phyloP scores from a whole-genome alignment of 768 basidiomycete species.

The Auricularia auricula-judae region DNA sequence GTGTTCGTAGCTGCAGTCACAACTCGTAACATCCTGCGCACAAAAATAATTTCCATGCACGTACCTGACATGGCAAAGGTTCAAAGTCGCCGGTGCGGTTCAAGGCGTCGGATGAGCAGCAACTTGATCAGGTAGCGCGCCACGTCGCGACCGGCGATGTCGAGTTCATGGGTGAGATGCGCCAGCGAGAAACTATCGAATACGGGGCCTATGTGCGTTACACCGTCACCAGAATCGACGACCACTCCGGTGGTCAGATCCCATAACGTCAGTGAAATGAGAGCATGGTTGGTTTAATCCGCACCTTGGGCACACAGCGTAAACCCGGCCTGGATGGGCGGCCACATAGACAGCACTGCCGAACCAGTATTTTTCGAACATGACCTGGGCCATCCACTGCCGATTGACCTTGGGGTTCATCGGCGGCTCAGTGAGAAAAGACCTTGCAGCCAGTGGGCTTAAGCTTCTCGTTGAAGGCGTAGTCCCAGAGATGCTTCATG shows the following conservation, averaged over 20 bases:
- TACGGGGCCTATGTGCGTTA: slow-evolving; percentile 97
- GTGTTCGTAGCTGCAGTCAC: slow-evolving; percentile 56
- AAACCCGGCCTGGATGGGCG: slow-evolving; percentile 87
- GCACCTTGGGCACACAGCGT: slow-evolving; percentile 96
- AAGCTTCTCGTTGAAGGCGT: slow-evolving; percentile 95
- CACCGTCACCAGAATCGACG: slow-evolving; percentile 98
- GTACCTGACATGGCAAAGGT: slow-evolving; percentile 93
- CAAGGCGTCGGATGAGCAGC: slow-evolving; percentile 98
- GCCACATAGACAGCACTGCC: slow-evolving; percentile 82
- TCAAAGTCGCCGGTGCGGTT: slow-evolving; percentile 99
- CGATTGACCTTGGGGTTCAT: slow-evolving; percentile 97
- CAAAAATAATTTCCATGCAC: slow-evolving; percentile 8
- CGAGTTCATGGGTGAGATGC: slow-evolving; percentile 86
- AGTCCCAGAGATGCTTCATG: slow-evolving; percentile 97
- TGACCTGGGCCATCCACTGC: slow-evolving; percentile 91
- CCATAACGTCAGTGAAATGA: slow-evolving; percentile 19
- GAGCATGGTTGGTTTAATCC: slow-evolving; percentile 16
- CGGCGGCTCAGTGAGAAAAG: slow-evolving; percentile 88
- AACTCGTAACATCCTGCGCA: not conserved
- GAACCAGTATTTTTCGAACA: slow-evolving; percentile 99
- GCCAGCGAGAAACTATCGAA: slow-evolving; percentile 95
- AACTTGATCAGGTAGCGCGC: slow-evolving; percentile 98
- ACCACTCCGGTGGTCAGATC: slow-evolving; percentile 97
- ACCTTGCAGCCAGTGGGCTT: slow-evolving; percentile 77
- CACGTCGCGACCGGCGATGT: slow-evolving; percentile 97